These are phyloP conservation scores for Boletus rex-veris DNA, from an alignment of 768 basidiomycete species.

Conservation along the genomic window DNA sequence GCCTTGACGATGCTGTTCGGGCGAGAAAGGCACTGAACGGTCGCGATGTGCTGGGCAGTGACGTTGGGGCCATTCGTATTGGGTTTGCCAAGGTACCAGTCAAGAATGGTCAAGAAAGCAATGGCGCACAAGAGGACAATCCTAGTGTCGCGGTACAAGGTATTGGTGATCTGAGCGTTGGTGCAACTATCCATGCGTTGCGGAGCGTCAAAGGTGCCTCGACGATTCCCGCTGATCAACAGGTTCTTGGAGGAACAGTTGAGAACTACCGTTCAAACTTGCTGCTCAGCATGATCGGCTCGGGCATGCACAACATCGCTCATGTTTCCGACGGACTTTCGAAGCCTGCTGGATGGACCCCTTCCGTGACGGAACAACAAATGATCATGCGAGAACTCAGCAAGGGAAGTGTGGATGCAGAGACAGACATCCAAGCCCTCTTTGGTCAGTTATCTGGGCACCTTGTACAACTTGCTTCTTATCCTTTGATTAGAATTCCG, in stretches of 20 bases:
- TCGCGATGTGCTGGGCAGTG: constrained; percentile 91
- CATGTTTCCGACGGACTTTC: constrained; percentile 52
- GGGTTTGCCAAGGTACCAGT: constrained; percentile 96
- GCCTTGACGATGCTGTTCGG: constrained; percentile 92
- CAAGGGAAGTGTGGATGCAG: constrained; percentile 70
- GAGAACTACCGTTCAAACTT: constrained; percentile 96
- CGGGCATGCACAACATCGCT: constrained; percentile 61
- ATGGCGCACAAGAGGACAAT: constrained; percentile 57
- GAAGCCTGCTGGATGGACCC: constrained; percentile 64
- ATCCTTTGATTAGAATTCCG: constrained; percentile 64
- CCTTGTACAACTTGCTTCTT: neutral
- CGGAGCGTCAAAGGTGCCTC: constrained; percentile 88
- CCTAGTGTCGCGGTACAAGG: constrained; percentile 71
- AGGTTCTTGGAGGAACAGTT: constrained; percentile 84
- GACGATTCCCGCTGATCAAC: constrained; percentile 89
- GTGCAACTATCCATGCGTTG: constrained; percentile 83
- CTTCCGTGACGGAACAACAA: constrained; percentile 88
- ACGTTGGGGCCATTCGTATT: constrained; percentile 95
- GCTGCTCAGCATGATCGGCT: constrained; percentile 82
- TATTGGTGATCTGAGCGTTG: constrained; percentile 80
- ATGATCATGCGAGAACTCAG: constrained; percentile 95
- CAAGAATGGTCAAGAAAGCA: constrained; percentile 73
- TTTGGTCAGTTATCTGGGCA: constrained; percentile 55
- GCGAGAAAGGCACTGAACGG: constrained; percentile 96
- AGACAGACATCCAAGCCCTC: constrained; percentile 80